Base-by-base conservation (phyloP, 2,329 filamentous ascomycete genomes). In the Talaromyces sp. region DNA sequence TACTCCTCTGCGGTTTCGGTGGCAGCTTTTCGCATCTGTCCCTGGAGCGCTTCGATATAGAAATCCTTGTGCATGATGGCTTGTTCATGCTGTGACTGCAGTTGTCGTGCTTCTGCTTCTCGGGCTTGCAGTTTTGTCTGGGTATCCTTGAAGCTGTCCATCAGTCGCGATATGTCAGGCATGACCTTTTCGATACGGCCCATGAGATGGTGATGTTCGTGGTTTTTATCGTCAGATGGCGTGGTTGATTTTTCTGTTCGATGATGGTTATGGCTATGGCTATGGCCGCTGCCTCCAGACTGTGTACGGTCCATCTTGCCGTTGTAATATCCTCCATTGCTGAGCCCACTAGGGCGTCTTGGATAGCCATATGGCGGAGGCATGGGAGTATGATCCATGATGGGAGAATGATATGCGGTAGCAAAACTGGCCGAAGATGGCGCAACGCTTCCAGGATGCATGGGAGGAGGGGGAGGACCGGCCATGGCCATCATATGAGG, bases 11-110 rank as follows among this genome's bases (percentile, higher is more conserved):
- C 79, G 62, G 80, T 80, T 61, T 82, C 80, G 57, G 77, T 78
- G 53, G 80, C 78, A 19, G 80, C 73, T 52, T 77, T 78, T 51
- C 78, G 75, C 66, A 84, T 75, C 65, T 82, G 81, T 26, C 77
- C 75, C 59, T 80, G 80, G 63, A 84, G 65, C 14, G 78, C 75
- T 63, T 80, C 77, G 58, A 85, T 82, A 64, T 84, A 80, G 56
- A 75, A 78, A 54, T 84, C 81, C 66, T 84, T 84, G 57, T 77
- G 76, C 69, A 79, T 78, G 38, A 84, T 67, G 31, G 76, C 77
- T 62, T 83, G 79, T 55, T 81, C 77, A 62, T 84, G 80, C 61
- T 82, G 79, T 49, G 71, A 71, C 61, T 79, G 75, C 21, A 79
- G 73, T 61, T 82, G 76, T 58, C 78, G 80, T 62, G 81, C 77